Conservation (phyloP, 192 early-diverging fungal species). For the Backusella tuberculispora region DNA sequence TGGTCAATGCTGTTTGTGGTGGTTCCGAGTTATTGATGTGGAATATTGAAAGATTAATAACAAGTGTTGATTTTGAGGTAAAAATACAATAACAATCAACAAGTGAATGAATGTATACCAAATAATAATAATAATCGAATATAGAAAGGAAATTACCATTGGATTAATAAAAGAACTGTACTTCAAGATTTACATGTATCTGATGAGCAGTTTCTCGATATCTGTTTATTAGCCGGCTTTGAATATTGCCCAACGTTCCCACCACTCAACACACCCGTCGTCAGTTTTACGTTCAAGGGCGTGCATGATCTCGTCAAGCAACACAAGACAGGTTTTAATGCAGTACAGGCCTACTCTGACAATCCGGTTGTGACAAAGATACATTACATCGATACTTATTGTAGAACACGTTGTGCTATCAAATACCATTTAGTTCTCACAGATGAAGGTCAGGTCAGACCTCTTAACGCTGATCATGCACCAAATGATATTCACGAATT, state of each 20-base stretch:
- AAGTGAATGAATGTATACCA: too few relatives aligned
- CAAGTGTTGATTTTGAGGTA: constrained; percentile 60
- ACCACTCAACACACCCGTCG: constrained; percentile 54
- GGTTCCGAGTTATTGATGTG: constrained; percentile 78
- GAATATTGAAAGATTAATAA: constrained; percentile 75
- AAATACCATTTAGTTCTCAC: constrained; percentile 73
- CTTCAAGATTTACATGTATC: constrained; percentile 61
- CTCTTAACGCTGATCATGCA: constrained; percentile 62
- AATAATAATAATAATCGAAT: constrained; percentile 1
- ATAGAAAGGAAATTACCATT: constrained; percentile 64
- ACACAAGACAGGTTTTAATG: constrained; percentile 75
- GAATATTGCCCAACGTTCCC: constrained; percentile 78
- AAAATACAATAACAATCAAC: neutral
- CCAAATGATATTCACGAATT: constrained; percentile 83
- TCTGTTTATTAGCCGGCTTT: constrained; percentile 81
- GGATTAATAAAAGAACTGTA: constrained; percentile 65
- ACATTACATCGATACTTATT: constrained; percentile 73
- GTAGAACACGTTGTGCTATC: constrained; percentile 72
- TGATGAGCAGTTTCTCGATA: constrained; percentile 75
- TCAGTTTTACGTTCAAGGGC: constrained; percentile 69
- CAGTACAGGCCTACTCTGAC: constrained; percentile 67
- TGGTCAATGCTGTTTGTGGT: constrained; percentile 72
- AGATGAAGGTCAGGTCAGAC: constrained; percentile 70
- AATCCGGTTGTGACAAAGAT: constrained; percentile 55
- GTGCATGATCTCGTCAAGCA: constrained; percentile 65